Evolutionary conservation across 2,329 filamentous ascomycete genomes (phyloP), one percentile per base, ranked within the genome.

Genomic region (Septoria petroselini): DNA sequence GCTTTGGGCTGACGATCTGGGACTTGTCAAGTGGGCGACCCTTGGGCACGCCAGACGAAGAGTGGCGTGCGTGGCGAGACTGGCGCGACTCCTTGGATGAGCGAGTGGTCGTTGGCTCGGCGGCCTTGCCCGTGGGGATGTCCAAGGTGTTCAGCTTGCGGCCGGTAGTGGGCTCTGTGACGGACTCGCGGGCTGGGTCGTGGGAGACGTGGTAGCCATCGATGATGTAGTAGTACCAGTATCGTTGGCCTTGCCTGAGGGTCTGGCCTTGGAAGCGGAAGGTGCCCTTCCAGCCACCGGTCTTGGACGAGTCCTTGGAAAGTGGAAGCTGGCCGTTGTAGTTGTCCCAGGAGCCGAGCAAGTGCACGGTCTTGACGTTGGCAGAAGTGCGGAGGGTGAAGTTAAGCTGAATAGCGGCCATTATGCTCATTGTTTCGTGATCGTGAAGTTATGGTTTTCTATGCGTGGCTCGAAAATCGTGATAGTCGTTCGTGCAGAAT

Each of bases 141-240:
- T 97, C 91, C 72, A 98, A 88, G 74, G 95, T 88, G 82, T 98
- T 98, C 65, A 98, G 81, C 73, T 91, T 89, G 71, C 93, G 91
- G 75, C 91, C 89, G 50, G 93, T 97, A 71, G 91, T 97, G 69
- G 91, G 91, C 79, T 98, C 93, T 61, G 87, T 85, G 68, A 88
- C 94, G 68, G 86, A 91, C 66, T 86, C 78, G 70, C 90, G 85
- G 71, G 87, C 88, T 62, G 91, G 91, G 76, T 97, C 93, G 80
- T 97, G 91, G 55, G 91, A 91, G 71, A 95, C 86, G 73, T 96
- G 91, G 83, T 96, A 96, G 64, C 93, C 93, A 72, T 98, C 93
- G 72, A 97, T 93, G 83, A 97, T 96, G 81, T 96, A 98, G 83
- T 98, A 98, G 84, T 97, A 98, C 93, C 93, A 98, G 83, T 97